Percentiles rank a stretch among this genome's conserved stretches.
phyloP scores from a whole-genome alignment of 805 yeast species.

The Zygoascus bituminiphila region DNA sequence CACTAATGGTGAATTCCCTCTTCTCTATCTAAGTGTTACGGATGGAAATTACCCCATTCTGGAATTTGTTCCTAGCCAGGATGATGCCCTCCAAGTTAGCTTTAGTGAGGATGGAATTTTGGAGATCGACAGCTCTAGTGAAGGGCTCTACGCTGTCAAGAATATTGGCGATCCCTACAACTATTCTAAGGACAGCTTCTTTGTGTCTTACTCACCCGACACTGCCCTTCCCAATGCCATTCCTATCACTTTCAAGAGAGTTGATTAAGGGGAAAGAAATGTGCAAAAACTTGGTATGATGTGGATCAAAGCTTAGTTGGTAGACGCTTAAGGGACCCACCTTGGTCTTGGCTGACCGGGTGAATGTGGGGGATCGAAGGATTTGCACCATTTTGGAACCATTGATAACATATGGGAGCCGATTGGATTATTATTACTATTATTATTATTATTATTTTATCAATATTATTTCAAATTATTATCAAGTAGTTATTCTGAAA shows the following conservation, averaged over 20 bases:
- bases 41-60: neutral
- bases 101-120: conserved; percentile 21
- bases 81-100: conserved; percentile 6
- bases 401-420: too few relatives aligned
- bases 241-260: neutral
- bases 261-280: too few relatives aligned
- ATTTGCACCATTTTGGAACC: too few relatives aligned
- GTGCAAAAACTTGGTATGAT: too few relatives aligned
- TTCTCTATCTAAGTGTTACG: neutral
- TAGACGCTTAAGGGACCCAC: too few relatives aligned
- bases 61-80: conserved; percentile 3
- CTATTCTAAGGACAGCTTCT: conserved; percentile 27
- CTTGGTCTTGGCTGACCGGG: too few relatives aligned
- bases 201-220: conserved; percentile 17
- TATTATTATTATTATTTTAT: too few relatives aligned
- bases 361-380: too few relatives aligned
- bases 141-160: conserved; percentile 33
- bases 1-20: neutral
- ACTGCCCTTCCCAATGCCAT: neutral
- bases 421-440: too few relatives aligned
- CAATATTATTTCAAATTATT: too few relatives aligned
- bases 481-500: too few relatives aligned
- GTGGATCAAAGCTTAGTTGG: too few relatives aligned
- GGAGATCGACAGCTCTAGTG: conserved; percentile 25
- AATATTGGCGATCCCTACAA: conserved; percentile 38